Evolutionary conservation across 2,329 filamentous ascomycete genomes (phyloP), one percentile per base, ranked within the genome.

Genomic region (Sarocladium oryzae): DNA sequence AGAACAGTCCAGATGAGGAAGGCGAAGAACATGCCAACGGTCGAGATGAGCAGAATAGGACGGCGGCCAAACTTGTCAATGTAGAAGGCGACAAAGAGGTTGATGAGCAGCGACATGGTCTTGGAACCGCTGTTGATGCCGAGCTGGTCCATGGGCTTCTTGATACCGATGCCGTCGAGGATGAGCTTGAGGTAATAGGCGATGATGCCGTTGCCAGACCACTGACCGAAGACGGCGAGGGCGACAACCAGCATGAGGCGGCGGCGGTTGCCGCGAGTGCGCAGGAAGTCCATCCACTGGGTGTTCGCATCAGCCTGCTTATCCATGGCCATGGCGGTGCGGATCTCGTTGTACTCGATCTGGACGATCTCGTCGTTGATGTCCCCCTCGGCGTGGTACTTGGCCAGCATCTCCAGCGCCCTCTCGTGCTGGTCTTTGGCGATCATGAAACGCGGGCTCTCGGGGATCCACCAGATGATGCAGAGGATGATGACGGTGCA

Each of bases 391-490:
- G 46, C 46, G 15, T 80, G 81, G 59, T 49, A 49, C 15, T 54
- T 41, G 33, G 51, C 8, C 4, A 59, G 49, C 10, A 57, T 53
- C 36, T 58, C 49, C 4, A 58, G 53, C 20, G 54, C 57, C 50
- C 80, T 67, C 6, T 80, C 74, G 13, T 50, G 43, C 3, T 20
- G 41, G 4, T 56, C 57, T 0, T 55, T 57, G 0, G 58, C 56
- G 52, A 80, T 78, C 10, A 84, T 67, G 77, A 78, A 84, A 50
- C 81, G 67, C 3, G 82, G 82, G 6, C 77, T 82, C 58, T 85
- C 82, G 0, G 82, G 81, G 1, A 84, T 66, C 54, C 79, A 72
- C 41, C 73, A 79, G 8, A 74, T 45, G 2, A 55, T 32, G 28
- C 46, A 49, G 21, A 49, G 46, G n/a, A 49, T 49, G 33, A 49